Base-by-base conservation (phyloP, 1,284 basidiomycete genomes). In the Austroboletus novae-zelandiae region DNA sequence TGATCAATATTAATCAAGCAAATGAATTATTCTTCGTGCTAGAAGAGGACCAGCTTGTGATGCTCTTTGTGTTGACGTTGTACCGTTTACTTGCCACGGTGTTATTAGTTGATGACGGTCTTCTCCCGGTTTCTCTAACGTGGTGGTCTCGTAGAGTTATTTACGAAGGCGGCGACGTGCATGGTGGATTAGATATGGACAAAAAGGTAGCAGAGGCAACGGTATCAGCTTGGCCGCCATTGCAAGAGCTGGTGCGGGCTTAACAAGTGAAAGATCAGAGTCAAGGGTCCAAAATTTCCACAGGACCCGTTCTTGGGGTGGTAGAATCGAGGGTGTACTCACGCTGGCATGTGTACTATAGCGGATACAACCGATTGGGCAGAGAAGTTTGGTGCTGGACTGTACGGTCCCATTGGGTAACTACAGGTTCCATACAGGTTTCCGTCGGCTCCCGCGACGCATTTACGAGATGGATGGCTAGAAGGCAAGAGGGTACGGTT, bases 371-470 rank as follows among this genome's bases (percentile, higher is more conserved):
- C 34, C 34, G 34, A 35, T n/a, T n/a, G 34, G n/a, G 8, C 5
- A 14, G 4, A 35, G 10, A 18, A 6, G 5, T 27, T 27, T 27
- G 25, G 25, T 6, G 17, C 5, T 31, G 29, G 29, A 42, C 11
- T 42, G 5, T 3, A n/a, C 8, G 23, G 14, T 11, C 2, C 37
- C 37, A 40, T 35, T 35, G 34, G 11, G 34, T n/a, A 9, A n/a
- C 34, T n/a, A 9, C 34, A 27, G 25, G 15, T 35, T 35, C 34
- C 14, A 35, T n/a, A 34, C 8, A 34, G 20, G 18, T 27, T 20
- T 31, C 29, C 18, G 35, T 47, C 29, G 5, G 11, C 20, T 52
- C 51, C 51, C 43, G 51, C 44, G 52, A 52, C 29, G 23, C 34
- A 5, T 54, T 48, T 54, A 54, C 51, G 51, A 17, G 35, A 54